phyloP scores from a whole-genome alignment of 148 eudicot genomes.

The Vaccinium macrocarpon region DNA sequence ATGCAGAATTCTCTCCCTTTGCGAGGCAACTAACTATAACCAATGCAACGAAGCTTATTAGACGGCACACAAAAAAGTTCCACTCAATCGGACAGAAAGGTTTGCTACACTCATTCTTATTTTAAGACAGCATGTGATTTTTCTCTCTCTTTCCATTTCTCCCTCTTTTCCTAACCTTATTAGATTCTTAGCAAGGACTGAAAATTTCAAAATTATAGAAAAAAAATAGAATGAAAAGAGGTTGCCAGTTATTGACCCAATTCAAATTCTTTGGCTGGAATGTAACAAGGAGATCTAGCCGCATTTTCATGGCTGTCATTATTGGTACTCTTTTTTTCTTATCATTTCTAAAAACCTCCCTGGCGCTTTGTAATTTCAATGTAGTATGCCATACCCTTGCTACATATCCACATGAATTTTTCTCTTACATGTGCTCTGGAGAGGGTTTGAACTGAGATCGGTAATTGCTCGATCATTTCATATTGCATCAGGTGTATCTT shows the following conservation, averaged over 20 bases:
- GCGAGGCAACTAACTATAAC: slow-evolving; percentile 88
- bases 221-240: neutral
- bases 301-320: neutral
- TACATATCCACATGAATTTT: neutral
- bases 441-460: neutral
- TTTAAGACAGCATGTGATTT: neutral
- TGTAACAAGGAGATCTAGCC: neutral
- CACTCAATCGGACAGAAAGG: slow-evolving; percentile 82
- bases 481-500: slow-evolving; percentile 48
- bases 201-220: neutral
- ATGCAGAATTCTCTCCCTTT: slow-evolving; percentile 80
- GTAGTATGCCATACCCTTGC: neutral
- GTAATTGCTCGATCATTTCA: neutral
- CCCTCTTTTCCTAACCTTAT: neutral
- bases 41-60: slow-evolving; percentile 77
- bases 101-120: slow-evolving; percentile 23
- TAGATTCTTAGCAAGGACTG: neutral
- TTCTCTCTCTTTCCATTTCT: neutral
- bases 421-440: neutral
- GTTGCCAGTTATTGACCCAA: neutral
- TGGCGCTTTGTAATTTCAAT: neutral
- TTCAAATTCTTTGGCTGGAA: neutral
- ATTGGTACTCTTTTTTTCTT: neutral
- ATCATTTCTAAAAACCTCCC: neutral
- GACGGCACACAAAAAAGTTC: slow-evolving; percentile 91